phyloP scores from a whole-genome alignment of 2,329 filamentous ascomycete genomes.

The Fusarium ambrosium region DNA sequence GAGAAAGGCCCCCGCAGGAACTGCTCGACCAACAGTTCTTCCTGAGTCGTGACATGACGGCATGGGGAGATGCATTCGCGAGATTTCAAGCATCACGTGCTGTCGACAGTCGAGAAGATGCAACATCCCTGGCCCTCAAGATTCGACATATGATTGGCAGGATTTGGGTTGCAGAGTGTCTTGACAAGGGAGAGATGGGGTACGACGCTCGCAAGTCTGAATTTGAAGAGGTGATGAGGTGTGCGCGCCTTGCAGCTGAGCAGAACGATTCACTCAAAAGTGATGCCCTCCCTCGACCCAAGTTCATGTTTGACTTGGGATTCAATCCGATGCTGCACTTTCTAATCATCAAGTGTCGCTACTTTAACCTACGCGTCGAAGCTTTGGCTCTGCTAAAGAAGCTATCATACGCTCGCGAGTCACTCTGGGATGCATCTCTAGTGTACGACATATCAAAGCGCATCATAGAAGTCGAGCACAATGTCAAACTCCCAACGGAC shows the following conservation, averaged over 20 bases:
- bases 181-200: constrained; percentile 49
- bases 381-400: constrained; percentile 51
- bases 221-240: constrained; percentile 50
- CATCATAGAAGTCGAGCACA: constrained; percentile 57
- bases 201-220: constrained; percentile 51
- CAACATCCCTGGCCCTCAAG: constrained; percentile 42
- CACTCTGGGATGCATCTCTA: constrained; percentile 52
- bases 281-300: constrained; percentile 16
- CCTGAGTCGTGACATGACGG: constrained; percentile 40
- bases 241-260: constrained; percentile 37
- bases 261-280: not conserved
- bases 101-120: constrained; percentile 10
- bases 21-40: constrained; percentile 42
- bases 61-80: constrained; percentile 50
- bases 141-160: constrained; percentile 50
- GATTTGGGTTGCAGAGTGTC: constrained; percentile 52
- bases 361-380: constrained; percentile 51
- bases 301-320: constrained; percentile 59
- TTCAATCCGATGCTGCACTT: constrained; percentile 56
- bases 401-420: constrained; percentile 51
- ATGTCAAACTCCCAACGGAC: constrained; percentile 43
- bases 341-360: constrained; percentile 55
- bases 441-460: constrained; percentile 51
- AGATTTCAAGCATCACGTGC: constrained; percentile 3
- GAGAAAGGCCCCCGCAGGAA: constrained; percentile 13